Percentiles rank a stretch among this genome's conserved stretches.
These are phyloP conservation scores for Grosmannia clavigera DNA, from an alignment of 2,329 filamentous ascomycete species.

Conservation along the genomic window DNA sequence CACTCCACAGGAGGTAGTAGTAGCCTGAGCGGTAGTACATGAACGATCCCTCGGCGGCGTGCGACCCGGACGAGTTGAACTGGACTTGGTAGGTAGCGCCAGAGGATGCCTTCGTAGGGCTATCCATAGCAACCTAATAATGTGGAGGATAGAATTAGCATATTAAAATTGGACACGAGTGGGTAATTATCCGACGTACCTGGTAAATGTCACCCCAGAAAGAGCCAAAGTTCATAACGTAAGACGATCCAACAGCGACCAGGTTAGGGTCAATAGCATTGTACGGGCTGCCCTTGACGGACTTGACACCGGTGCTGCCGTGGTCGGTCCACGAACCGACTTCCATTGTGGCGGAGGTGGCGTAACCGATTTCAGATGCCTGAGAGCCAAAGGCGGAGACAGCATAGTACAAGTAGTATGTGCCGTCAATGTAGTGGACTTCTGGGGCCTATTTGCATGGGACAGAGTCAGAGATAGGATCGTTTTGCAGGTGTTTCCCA, in stretches of 20 bases:
- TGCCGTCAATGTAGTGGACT: conserved; percentile 40
- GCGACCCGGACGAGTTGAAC: not conserved
- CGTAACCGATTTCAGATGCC: conserved; percentile 46
- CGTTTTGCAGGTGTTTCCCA: too few species aligned
- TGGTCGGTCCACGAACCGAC: conserved; percentile 49
- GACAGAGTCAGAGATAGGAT: not conserved
- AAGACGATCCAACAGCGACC: conserved; percentile 30
- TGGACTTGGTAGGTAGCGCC: conserved; percentile 27
- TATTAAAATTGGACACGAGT: not conserved
- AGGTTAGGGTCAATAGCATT: conserved; percentile 51
- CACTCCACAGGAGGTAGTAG: conserved; percentile 54
- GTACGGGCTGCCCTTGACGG: conserved; percentile 30
- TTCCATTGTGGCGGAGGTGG: conserved; percentile 32
- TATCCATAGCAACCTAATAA: conserved; percentile 23
- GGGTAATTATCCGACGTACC: conserved; percentile 19
- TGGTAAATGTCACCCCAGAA: conserved; percentile 58
- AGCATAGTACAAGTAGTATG: conserved; percentile 54
- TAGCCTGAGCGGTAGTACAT: conserved; percentile 36
- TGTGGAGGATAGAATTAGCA: not conserved
- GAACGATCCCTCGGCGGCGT: conserved; percentile 41
- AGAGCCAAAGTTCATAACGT: conserved; percentile 49
- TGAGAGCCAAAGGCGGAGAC: conserved; percentile 49
- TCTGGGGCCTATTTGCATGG: conserved; percentile 45
- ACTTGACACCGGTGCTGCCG: conserved; percentile 39
- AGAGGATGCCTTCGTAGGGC: conserved; percentile 16